Conservation (phyloP, 805 yeast genomes). For the Metschnikowia bowlesiae region DNA sequence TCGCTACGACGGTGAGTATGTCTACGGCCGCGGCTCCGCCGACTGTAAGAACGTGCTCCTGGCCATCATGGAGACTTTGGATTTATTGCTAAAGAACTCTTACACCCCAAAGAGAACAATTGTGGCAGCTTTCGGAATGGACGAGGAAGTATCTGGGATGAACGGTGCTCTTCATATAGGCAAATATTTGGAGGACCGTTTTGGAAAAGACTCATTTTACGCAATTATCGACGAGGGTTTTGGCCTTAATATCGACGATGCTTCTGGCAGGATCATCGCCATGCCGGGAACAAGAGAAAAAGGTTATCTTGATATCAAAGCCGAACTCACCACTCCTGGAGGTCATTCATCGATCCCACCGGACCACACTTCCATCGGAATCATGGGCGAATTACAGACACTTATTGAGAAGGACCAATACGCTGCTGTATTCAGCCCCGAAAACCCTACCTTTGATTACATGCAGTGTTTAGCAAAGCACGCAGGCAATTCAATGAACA, state of each 20-base stretch:
- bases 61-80: conserved; percentile 17
- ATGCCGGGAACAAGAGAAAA: conserved; percentile 44
- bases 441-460: conserved; percentile 24
- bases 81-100: conserved; percentile 9
- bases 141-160: conserved; percentile 18
- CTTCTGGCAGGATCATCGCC: conserved; percentile 55
- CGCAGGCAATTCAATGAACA: conserved; percentile 12
- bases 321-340: conserved; percentile 30
- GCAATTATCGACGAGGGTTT: conserved; percentile 19
- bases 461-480: conserved; percentile 26
- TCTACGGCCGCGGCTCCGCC: conserved; percentile 19
- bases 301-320: conserved; percentile 42
- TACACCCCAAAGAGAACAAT: conserved; percentile 14
- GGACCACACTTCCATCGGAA: conserved; percentile 27
- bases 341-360: conserved; percentile 30
- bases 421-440: conserved; percentile 18
- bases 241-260: conserved; percentile 28
- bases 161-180: conserved; percentile 16
- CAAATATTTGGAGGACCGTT: conserved; percentile 12
- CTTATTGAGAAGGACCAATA: conserved; percentile 21
- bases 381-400: conserved; percentile 20
- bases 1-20: conserved; percentile 24
- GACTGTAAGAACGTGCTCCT: conserved; percentile 18
- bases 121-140: conserved; percentile 18
- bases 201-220: conserved; percentile 15